Conservation (phyloP, 2,329 filamentous ascomycete species). For the Dendrostoma leiphaemia region DNA sequence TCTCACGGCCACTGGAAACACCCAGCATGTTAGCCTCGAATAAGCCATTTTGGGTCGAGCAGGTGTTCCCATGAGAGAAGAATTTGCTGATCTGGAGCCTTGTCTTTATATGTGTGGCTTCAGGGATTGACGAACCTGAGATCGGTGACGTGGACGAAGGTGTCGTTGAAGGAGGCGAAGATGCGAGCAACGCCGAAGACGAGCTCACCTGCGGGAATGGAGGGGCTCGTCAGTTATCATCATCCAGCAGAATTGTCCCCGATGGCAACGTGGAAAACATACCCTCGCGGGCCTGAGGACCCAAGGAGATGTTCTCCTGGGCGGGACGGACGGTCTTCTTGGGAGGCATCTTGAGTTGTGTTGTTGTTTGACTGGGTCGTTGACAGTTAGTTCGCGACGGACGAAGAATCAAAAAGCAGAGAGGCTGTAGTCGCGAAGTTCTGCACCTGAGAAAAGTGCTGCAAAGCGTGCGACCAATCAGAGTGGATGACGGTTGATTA, state of each 20-base stretch:
- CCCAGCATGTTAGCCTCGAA: constrained; percentile 62
- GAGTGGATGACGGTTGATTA: background rate
- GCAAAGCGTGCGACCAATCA: constrained; percentile 11
- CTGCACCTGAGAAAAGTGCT: constrained; percentile 1
- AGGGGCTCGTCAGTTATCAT: constrained; percentile 20
- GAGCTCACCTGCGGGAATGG: constrained; percentile 69
- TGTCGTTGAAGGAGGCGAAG: constrained; percentile 93
- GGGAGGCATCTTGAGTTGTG: constrained; percentile 74
- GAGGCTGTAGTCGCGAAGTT: constrained; percentile 6
- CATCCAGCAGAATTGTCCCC: background rate
- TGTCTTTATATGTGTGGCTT: constrained; percentile 15
- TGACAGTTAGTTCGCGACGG: constrained; percentile 19
- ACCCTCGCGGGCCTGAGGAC: constrained; percentile 96
- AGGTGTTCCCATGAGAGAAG: background rate
- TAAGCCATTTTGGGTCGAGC: constrained; percentile 4
- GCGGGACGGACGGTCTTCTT: constrained; percentile 75
- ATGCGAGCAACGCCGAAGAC: constrained; percentile 98
- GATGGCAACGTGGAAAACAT: constrained; percentile 33
- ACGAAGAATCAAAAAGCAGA: constrained; percentile 6
- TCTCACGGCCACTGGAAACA: constrained; percentile 94
- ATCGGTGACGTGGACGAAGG: constrained; percentile 99
- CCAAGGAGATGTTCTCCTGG: constrained; percentile 98
- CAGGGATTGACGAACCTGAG: constrained; percentile 65
- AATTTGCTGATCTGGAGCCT: too few relatives aligned
- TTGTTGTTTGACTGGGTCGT: constrained; percentile 22